Evolutionary conservation across 2,329 filamentous ascomycete genomes (phyloP).

Genomic region (Fusarium verticillioides): DNA sequence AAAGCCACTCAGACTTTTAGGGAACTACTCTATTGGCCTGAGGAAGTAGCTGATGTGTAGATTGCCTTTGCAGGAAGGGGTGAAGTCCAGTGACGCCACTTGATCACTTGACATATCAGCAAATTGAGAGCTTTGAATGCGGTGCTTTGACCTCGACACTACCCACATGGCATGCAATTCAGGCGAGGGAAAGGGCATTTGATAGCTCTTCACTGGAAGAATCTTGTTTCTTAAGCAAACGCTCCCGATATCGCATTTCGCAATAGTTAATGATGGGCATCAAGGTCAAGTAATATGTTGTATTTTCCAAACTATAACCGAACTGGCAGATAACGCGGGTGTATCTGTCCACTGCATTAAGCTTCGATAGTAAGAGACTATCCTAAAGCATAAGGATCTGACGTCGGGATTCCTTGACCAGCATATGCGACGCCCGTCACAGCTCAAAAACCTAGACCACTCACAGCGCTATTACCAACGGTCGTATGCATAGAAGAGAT

Average conservation of each 20-base stretch:
- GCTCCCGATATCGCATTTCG: rapidly evolving
- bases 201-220: too few relatives aligned
- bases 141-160: background rate
- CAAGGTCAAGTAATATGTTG: background rate
- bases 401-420: rapidly evolving
- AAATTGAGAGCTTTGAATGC: background rate
- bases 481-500: background rate
- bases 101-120: background rate
- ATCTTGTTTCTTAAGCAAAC: rapidly evolving
- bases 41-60: rapidly evolving
- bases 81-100: rapidly evolving
- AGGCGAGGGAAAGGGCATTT: too few relatives aligned
- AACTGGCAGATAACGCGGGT: rapidly evolving
- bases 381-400: rapidly evolving
- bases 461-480: background rate
- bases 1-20: too few relatives aligned
- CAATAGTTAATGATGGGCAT: background rate
- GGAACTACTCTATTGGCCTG: rapidly evolving
- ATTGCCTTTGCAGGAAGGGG: rapidly evolving
- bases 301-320: background rate
- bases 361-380: rapidly evolving
- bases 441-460: background rate
- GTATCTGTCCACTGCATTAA: background rate
- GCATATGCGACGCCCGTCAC: background rate
- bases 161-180: too few relatives aligned